These are phyloP conservation scores for Periconia sp. DNA, from an alignment of 2,329 filamentous ascomycete species.

Conservation along the genomic window DNA sequence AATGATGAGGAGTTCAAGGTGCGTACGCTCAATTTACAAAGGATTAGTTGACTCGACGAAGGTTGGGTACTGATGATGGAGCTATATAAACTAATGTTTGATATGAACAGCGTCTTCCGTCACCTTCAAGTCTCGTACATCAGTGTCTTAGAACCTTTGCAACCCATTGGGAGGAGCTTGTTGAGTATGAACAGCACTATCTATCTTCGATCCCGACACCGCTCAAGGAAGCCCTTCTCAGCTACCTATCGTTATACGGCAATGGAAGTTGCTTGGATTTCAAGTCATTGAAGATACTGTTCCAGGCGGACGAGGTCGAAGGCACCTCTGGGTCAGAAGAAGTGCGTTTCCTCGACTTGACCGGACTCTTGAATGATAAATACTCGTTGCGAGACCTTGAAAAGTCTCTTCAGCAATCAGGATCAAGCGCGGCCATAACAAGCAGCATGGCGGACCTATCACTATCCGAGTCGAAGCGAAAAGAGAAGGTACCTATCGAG, in stretches of 20 bases:
- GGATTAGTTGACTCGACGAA: neutral
- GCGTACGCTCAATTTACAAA: conserved; percentile 16
- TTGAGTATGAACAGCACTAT: conserved; percentile 63
- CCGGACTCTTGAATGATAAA: conserved; percentile 55
- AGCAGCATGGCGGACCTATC: conserved; percentile 22
- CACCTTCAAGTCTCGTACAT: conserved; percentile 55
- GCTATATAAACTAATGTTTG: conserved; percentile 20
- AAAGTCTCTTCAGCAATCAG: conserved; percentile 47
- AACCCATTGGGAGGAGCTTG: conserved; percentile 61
- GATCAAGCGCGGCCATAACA: conserved; percentile 8
- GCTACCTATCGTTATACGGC: conserved; percentile 61
- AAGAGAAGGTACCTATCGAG: conserved; percentile 15
- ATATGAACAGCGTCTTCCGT: conserved; percentile 39
- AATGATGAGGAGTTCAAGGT: conserved; percentile 36
- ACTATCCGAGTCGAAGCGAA: conserved; percentile 10
- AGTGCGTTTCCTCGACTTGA: conserved; percentile 60
- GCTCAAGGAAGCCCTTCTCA: conserved; percentile 60
- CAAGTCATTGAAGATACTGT: conserved; percentile 58
- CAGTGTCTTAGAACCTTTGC: conserved; percentile 61
- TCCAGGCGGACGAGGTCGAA: conserved; percentile 46
- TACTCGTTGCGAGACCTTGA: conserved; percentile 58
- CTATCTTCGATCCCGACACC: conserved; percentile 58
- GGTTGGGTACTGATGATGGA: neutral
- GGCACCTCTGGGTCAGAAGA: conserved; percentile 49
- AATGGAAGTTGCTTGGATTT: conserved; percentile 48